A percentile compares a stretch with the other conserved stretches of the same genome.
phyloP scores from a whole-genome alignment of 2,329 filamentous ascomycete genomes.

The Colletotrichum chrysophilum region DNA sequence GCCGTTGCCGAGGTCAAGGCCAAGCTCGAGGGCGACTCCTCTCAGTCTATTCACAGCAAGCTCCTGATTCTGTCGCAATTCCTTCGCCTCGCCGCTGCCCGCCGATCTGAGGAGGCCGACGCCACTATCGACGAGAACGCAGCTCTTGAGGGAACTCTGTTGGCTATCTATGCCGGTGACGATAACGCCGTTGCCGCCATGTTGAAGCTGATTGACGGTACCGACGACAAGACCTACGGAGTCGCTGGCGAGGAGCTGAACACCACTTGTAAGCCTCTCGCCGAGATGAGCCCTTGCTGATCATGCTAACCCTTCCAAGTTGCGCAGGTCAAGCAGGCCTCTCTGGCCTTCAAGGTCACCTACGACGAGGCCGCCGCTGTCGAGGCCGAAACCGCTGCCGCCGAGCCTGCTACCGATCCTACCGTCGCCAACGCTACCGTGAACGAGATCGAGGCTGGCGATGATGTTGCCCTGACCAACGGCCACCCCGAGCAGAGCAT shows the following conservation, averaged over 20 bases:
- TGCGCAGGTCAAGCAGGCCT: constrained; percentile 48
- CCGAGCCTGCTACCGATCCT: constrained; percentile 60
- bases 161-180: constrained; percentile 81
- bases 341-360: constrained; percentile 59
- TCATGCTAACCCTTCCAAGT: constrained; percentile 43
- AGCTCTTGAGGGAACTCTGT: constrained; percentile 80
- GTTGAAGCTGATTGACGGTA: constrained; percentile 77
- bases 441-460: constrained; percentile 67
- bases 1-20: constrained; percentile 59
- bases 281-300: not conserved
- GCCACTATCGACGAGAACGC: constrained; percentile 73
- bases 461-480: constrained; percentile 45
- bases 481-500: constrained; percentile 45
- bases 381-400: constrained; percentile 27
- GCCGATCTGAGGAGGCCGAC: constrained; percentile 72
- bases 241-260: constrained; percentile 69
- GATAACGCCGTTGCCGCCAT: constrained; percentile 76
- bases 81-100: constrained; percentile 77
- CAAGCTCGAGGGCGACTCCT: constrained; percentile 54
- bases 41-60: constrained; percentile 66
- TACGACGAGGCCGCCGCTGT: constrained; percentile 28
- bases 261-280: constrained; percentile 70
- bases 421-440: constrained; percentile 70
- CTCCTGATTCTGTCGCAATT: constrained; percentile 80
- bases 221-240: constrained; percentile 68